Evolutionary conservation across 2,329 filamentous ascomycete species (phyloP).

Genomic region (Ascochyta viciae-villosae): DNA sequence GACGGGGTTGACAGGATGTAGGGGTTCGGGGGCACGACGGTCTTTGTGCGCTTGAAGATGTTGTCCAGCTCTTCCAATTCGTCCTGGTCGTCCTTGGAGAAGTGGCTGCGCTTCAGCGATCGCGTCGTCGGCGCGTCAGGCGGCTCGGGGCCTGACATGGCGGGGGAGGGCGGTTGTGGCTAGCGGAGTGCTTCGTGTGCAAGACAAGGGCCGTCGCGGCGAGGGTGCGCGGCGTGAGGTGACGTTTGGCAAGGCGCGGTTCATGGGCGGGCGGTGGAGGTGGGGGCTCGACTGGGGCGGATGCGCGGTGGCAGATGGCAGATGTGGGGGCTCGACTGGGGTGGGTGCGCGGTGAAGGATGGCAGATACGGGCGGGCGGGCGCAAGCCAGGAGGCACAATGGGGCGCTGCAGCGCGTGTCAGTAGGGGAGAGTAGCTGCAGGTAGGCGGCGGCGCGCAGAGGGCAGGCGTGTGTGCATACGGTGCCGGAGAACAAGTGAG

Average conservation of each 20-base stretch:
- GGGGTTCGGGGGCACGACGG: conserved; percentile 51
- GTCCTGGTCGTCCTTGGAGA: conserved; percentile 40
- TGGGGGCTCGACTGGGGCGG: not conserved
- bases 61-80: conserved; percentile 52
- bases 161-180: conserved; percentile 13
- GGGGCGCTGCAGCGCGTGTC: conserved; percentile 8
- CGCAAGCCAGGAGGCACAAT: conserved; percentile 4
- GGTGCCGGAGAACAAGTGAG: conserved; percentile 12
- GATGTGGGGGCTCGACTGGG: not conserved
- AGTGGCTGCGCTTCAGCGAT: conserved; percentile 35
- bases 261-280: conserved; percentile 20
- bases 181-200: not conserved
- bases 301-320: conserved; percentile 2
- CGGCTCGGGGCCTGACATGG: conserved; percentile 45
- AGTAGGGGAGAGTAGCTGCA: not conserved
- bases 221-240: not conserved
- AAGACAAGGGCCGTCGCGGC: not conserved
- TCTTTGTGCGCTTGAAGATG: conserved; percentile 53
- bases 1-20: conserved; percentile 59
- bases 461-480: conserved; percentile 2
- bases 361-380: conserved; percentile 1
- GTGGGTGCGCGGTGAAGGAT: conserved; percentile 4
- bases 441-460: conserved; percentile 3
- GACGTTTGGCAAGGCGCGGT: conserved; percentile 17
- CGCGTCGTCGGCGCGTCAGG: conserved; percentile 34